These are phyloP conservation scores for Heritiera fomes DNA, from an alignment of 345 rosid genomes.

Conservation along the genomic window DNA sequence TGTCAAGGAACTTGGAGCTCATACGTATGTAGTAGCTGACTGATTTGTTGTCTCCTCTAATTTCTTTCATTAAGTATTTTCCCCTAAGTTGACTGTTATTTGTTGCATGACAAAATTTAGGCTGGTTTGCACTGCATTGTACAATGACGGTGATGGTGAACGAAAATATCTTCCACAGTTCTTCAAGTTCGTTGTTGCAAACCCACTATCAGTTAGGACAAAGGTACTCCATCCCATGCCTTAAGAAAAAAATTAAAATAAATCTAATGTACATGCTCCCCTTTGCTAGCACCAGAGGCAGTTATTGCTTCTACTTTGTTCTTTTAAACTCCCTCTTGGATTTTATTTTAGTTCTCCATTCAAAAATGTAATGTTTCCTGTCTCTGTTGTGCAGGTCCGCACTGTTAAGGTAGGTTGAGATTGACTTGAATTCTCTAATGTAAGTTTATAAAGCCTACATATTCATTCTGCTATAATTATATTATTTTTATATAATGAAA, in stretches of 20 bases:
- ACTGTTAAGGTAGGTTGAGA: slow-evolving; percentile 72
- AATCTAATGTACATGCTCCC: slow-evolving; percentile 3
- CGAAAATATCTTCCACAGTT: slow-evolving; percentile 96
- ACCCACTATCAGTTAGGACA: slow-evolving; percentile 91
- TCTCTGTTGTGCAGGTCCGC: slow-evolving; percentile 70
- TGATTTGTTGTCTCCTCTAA: neutral
- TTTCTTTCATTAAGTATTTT: neutral
- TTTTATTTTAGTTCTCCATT: neutral
- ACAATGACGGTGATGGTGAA: slow-evolving; percentile 80
- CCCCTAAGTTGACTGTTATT: neutral
- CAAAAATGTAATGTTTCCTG: neutral
- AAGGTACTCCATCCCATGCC: slow-evolving; percentile 48
- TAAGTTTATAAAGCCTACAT: neutral
- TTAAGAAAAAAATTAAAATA: neutral
- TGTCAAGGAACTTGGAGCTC: slow-evolving; percentile 98
- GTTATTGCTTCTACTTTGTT: neutral
- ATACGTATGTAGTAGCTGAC: slow-evolving; percentile 52
- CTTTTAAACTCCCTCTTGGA: neutral
- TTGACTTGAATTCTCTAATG: slow-evolving; percentile 16
- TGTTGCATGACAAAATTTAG: slow-evolving; percentile 37
- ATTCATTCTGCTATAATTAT: neutral
- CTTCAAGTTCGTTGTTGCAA: slow-evolving; percentile 87
- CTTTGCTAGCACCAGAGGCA: neutral
- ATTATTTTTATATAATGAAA: neutral
- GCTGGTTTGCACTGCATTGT: slow-evolving; percentile 91